Evolutionary conservation across 108 stramenopile genomes (phyloP).

Genomic region (Nannochloropsis salina): DNA sequence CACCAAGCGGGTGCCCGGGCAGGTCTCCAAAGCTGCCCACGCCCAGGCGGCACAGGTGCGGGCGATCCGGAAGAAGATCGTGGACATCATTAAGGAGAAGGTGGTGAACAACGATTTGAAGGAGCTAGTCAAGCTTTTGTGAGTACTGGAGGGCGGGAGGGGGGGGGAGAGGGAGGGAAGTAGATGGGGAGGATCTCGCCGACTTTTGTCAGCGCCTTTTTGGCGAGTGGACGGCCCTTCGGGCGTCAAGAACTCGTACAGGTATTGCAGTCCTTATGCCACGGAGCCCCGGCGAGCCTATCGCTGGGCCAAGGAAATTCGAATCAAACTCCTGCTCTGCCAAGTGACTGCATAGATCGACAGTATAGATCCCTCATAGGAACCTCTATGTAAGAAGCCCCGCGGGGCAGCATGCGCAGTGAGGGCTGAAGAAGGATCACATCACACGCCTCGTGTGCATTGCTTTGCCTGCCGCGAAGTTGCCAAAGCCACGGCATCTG

Average conservation of each 20-base stretch:
- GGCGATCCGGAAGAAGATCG: conserved; percentile 95
- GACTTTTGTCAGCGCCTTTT: no score
- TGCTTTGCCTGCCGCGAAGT: background rate
- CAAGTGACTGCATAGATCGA: conserved; percentile 14
- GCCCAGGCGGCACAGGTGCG: conserved; percentile 90
- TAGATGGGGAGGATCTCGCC: no score
- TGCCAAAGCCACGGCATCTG: background rate
- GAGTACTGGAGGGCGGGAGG: conserved; percentile 22
- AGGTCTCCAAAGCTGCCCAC: conserved; percentile 87
- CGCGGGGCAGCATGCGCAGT: conserved; percentile 21
- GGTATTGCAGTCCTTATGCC: no score
- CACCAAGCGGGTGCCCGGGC: conserved; percentile 88
- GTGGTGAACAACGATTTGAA: conserved; percentile 96
- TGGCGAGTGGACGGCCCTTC: no score
- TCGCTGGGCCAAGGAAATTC: conserved; percentile 11
- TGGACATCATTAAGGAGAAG: conserved; percentile 83
- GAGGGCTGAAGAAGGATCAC: background rate
- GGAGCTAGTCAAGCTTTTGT: conserved; percentile 91
- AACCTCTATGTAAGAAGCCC: background rate
- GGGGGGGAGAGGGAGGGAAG: background rate
- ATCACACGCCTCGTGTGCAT: background rate
- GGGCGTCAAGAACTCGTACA: no score
- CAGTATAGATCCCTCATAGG: conserved; percentile 22
- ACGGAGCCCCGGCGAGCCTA: conserved; percentile 13
- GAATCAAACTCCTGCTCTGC: conserved; percentile 20